Percentiles rank a stretch among this genome's conserved stretches.
Conservation (phyloP, 352 stramenopile genomes). For the Globisporangium paddicum region DNA sequence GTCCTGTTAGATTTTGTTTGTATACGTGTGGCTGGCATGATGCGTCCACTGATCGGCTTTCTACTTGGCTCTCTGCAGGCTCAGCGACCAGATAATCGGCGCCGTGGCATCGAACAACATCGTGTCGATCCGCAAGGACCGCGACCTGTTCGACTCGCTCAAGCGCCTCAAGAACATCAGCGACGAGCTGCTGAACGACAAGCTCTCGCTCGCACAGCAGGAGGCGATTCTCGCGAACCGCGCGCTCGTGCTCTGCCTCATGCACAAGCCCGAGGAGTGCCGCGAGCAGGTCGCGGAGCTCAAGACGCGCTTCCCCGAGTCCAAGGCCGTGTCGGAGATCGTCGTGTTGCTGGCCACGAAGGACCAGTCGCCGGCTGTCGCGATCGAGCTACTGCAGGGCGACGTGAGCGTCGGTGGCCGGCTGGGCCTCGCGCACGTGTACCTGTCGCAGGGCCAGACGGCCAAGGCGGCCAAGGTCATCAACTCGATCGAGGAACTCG, state of each 20-base stretch:
- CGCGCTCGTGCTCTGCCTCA: constrained; percentile 61
- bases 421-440: constrained; percentile 68
- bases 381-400: constrained; percentile 39
- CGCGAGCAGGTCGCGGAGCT: constrained; percentile 42
- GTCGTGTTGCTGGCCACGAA: constrained; percentile 66
- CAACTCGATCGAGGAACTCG: constrained; percentile 55
- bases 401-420: constrained; percentile 55
- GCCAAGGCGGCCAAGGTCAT: constrained; percentile 45
- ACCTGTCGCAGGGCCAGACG: constrained; percentile 40
- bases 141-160: constrained; percentile 78
- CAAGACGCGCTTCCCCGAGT: constrained; percentile 58
- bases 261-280: constrained; percentile 79
- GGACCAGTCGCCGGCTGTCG: constrained; percentile 46
- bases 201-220: constrained; percentile 54
- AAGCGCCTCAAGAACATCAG: constrained; percentile 78
- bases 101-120: constrained; percentile 81
- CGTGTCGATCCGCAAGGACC: constrained; percentile 70
- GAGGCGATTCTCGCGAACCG: constrained; percentile 74
- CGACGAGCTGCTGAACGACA: constrained; percentile 43
- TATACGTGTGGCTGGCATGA: not conserved
- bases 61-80: constrained; percentile 17
- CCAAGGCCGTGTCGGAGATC: constrained; percentile 51
- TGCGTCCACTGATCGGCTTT: not conserved
- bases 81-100: constrained; percentile 55
- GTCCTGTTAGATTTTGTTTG: not conserved